Evolutionary conservation across 768 basidiomycete genomes (phyloP).

Genomic region (Mycena galericulata): DNA sequence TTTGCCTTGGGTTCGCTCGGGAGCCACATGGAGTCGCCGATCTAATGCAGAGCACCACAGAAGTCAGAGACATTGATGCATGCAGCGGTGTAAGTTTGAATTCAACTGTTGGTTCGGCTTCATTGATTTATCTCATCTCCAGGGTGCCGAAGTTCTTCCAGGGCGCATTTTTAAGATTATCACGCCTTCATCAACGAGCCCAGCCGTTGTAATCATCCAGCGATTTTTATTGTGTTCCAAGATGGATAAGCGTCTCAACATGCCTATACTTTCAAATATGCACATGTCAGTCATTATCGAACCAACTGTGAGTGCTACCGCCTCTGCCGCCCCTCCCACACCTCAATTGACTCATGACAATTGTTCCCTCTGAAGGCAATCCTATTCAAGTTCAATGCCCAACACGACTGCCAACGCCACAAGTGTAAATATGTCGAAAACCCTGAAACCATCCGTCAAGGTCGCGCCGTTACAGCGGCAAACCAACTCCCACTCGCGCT

Average conservation of each 20-base stretch:
- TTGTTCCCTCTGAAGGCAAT: neutral
- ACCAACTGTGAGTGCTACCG: too few relatives aligned
- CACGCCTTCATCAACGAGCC: too few relatives aligned
- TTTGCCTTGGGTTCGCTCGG: neutral
- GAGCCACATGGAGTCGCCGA: neutral
- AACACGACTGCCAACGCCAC: neutral
- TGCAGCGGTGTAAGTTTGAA: neutral
- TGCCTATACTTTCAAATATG: too few relatives aligned
- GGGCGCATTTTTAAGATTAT: too few relatives aligned
- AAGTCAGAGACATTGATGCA: too few relatives aligned
- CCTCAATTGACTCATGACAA: too few relatives aligned
- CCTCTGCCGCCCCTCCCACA: too few relatives aligned
- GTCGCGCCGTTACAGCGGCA: neutral
- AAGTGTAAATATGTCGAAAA: neutral
- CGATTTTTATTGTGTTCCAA: neutral
- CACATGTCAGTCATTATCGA: neutral
- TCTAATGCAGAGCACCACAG: neutral
- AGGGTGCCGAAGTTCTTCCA: too few relatives aligned
- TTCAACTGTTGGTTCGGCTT: too few relatives aligned
- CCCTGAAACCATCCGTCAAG: neutral
- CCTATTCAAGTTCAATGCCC: conserved; percentile 1
- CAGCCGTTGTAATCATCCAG: neutral
- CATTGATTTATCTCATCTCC: too few relatives aligned
- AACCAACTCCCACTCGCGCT: neutral
- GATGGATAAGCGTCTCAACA: too few relatives aligned